Evolutionary conservation across 2,329 filamentous ascomycete species (phyloP), one percentile per base, ranked within the genome.

Genomic region (Xylaria sp.): DNA sequence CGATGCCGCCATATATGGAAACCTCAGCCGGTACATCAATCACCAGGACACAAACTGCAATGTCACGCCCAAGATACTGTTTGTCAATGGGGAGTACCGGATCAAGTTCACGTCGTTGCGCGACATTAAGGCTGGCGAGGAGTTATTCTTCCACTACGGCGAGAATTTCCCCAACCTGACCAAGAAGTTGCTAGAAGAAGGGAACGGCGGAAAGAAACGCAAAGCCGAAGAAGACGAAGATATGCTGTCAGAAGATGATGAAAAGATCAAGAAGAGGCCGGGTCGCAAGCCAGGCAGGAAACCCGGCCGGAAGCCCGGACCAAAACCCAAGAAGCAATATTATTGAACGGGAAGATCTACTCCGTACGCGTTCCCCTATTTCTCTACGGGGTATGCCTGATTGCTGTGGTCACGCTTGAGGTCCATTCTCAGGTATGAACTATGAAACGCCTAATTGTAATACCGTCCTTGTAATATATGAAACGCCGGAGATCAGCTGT

Each of bases 1-100:
- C 16, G 91, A 94, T 69, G 87, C 86, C 5, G 89, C 88, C 18
- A 85, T 85, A 48, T 88, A 88, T 64, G 90, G 90, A 54, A 94
- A 93, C 71, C 86, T 92, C 64, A 87, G 88, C 52, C 85, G 91
- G 3, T 94, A 92, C 74, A 91, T 94, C 72, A 94, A 95, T 72
- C 89, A 93, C 67, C 86, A 88, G 11, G 79, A 80, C 1, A 58
- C 63, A 37, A 71, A 88, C 57, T 86, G 86, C 69, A 84, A 86
- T 64, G 83, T 85, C 60, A 80, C 77, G 13, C 83, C 89, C 1
- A 82, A 83, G 59, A 87, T 91, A 56, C 73, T 88, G 13, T 83
- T 90, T 54, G 90, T 91, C 59, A 90, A 91, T 67, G 87, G 87
- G 23, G 86, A 90, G 62, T 87, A 87, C 66, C 83, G 91, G 11